These are phyloP conservation scores for Talaromyces sp. DNA, from an alignment of 2,329 filamentous ascomycete species.

Conservation along the genomic window DNA sequence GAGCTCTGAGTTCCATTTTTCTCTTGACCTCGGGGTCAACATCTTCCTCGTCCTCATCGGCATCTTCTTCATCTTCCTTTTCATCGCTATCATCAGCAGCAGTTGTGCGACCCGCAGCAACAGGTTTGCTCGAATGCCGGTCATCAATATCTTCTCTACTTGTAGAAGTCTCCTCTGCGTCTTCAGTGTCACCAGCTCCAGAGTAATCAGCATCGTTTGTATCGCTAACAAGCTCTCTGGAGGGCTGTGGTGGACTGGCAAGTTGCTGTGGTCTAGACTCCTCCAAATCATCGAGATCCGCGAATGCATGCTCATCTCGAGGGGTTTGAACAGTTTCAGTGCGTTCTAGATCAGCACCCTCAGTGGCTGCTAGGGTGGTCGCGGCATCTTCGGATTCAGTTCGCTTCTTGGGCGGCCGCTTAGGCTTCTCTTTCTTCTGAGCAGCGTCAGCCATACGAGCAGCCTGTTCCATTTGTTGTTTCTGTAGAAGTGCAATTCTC, in stretches of 20 bases:
- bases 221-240: slow-evolving; percentile 53
- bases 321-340: slow-evolving; percentile 27
- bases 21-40: slow-evolving; percentile 81
- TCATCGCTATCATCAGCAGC: slow-evolving; percentile 32
- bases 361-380: slow-evolving; percentile 11
- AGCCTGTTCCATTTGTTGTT: slow-evolving; percentile 86
- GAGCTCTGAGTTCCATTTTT: slow-evolving; percentile 79
- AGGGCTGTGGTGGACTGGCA: slow-evolving; percentile 31
- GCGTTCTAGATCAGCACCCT: slow-evolving; percentile 23
- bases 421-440: slow-evolving; percentile 82
- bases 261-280: slow-evolving; percentile 14
- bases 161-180: slow-evolving; percentile 56
- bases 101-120: slow-evolving; percentile 41
- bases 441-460: slow-evolving; percentile 70
- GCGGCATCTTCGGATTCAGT: slow-evolving; percentile 39
- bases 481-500: slow-evolving; percentile 86
- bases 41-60: slow-evolving; percentile 73
- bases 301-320: slow-evolving; percentile 25
- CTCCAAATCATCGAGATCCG: slow-evolving; percentile 23
- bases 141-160: slow-evolving; percentile 73
- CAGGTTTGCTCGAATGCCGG: slow-evolving; percentile 20
- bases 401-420: slow-evolving; percentile 63
- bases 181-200: slow-evolving; percentile 57
- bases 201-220: slow-evolving; percentile 62
- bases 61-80: slow-evolving; percentile 47